phyloP scores from a whole-genome alignment of 2,329 filamentous ascomycete species.

The Fusarium udum region DNA sequence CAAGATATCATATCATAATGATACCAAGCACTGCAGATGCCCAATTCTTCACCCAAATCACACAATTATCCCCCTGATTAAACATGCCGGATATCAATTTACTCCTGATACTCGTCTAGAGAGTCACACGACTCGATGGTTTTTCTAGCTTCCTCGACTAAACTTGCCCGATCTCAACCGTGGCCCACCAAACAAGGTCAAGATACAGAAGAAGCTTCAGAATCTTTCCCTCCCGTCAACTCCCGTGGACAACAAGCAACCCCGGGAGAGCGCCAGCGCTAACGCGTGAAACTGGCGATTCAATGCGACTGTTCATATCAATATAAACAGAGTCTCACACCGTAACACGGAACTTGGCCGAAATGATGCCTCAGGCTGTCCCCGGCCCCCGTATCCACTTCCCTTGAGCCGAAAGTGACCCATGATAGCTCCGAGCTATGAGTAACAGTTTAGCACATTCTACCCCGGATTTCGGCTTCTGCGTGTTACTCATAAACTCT shows the following conservation, averaged over 20 bases:
- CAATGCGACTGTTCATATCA: not conserved
- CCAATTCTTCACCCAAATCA: not conserved
- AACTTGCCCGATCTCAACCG: constrained; percentile 7
- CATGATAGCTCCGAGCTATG: constrained; percentile 23
- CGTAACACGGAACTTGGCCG: constrained; percentile 29
- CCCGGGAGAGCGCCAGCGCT: not conserved
- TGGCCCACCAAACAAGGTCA: not conserved
- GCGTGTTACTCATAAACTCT: constrained; percentile 17
- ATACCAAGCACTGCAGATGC: not conserved
- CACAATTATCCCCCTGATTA: not conserved
- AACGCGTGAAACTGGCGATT: constrained; percentile 9
- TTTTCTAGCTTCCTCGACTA: constrained; percentile 20
- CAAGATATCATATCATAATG: not conserved
- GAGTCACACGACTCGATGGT: constrained; percentile 18
- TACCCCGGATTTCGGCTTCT: constrained; percentile 28
- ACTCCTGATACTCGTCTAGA: not conserved
- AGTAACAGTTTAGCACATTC: constrained; percentile 23
- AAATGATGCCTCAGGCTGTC: constrained; percentile 26
- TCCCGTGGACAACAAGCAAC: not conserved
- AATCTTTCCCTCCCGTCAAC: constrained; percentile 9
- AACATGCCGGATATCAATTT: not conserved
- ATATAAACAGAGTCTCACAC: constrained; percentile 8
- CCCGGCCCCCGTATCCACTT: constrained; percentile 9
- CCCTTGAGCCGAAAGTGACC: constrained; percentile 31
- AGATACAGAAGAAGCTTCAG: not conserved